Evolutionary conservation across 2,329 filamentous ascomycete genomes (phyloP).

Genomic region (Colletotrichum graminicola): DNA sequence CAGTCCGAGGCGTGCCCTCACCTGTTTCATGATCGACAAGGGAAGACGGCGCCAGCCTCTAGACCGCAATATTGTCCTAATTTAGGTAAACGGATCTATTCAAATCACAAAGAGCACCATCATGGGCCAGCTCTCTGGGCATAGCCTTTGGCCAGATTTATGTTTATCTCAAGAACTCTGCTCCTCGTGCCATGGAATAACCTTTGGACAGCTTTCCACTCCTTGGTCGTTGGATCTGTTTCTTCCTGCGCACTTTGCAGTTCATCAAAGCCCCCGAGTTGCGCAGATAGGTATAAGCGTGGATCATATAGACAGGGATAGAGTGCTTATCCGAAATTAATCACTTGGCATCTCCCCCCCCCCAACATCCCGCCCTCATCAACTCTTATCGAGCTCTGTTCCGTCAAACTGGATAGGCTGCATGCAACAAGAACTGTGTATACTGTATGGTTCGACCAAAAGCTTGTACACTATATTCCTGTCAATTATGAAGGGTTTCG

Average conservation of each 20-base stretch:
- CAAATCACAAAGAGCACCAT: not conserved
- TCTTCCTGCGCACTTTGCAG: slow-evolving; percentile 7
- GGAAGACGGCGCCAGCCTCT: slow-evolving; percentile 31
- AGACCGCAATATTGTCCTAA: slow-evolving; percentile 12
- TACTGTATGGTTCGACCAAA: slow-evolving; percentile 10
- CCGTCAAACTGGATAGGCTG: slow-evolving; percentile 13
- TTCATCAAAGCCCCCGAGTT: slow-evolving; percentile 32
- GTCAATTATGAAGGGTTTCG: slow-evolving; percentile 9
- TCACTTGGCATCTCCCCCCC: not conserved
- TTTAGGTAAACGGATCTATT: not conserved
- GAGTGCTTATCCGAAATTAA: slow-evolving; percentile 36
- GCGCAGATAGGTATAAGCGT: slow-evolving; percentile 23
- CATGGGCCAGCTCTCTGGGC: slow-evolving; percentile 9
- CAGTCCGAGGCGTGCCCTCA: slow-evolving; percentile 23
- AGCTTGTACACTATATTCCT: slow-evolving; percentile 24
- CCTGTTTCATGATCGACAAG: slow-evolving; percentile 30
- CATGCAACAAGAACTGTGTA: not conserved
- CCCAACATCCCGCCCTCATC: not conserved
- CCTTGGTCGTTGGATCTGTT: not conserved
- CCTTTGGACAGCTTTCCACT: slow-evolving; percentile 13
- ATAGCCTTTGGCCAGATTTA: not conserved
- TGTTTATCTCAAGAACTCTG: not conserved
- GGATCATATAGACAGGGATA: slow-evolving; percentile 34
- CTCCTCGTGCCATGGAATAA: not conserved
- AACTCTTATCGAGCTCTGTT: slow-evolving; percentile 2